Conservation (phyloP, 371 early-diverging fungal species). For the Mortierella sp. region DNA sequence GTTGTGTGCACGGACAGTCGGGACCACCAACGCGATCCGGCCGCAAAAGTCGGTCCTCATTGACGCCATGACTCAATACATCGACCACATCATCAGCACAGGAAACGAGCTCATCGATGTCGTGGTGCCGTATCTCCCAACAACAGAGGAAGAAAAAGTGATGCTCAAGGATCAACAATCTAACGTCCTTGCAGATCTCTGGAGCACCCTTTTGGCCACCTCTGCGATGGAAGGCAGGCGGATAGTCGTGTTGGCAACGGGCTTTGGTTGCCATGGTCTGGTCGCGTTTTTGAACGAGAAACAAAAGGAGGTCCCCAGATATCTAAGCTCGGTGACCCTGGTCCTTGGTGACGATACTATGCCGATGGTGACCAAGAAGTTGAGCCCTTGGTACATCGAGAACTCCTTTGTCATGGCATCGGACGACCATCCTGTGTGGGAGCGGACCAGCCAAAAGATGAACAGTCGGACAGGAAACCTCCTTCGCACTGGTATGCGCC, state of each 20-base stretch:
- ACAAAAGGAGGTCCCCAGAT: conserved; percentile 41
- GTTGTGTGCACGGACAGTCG: conserved; percentile 29
- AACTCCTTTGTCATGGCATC: conserved; percentile 50
- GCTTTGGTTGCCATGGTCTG: conserved; percentile 52
- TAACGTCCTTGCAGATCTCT: conserved; percentile 35
- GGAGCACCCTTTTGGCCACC: conserved; percentile 46
- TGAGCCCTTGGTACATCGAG: conserved; percentile 48
- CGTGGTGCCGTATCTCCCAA: conserved; percentile 43
- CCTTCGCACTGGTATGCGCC: conserved; percentile 40
- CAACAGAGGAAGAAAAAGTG: conserved; percentile 41
- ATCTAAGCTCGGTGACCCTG: conserved; percentile 39
- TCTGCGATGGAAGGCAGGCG: conserved; percentile 39
- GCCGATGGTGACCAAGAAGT: conserved; percentile 46
- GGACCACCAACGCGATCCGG: conserved; percentile 25
- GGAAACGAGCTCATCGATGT: conserved; percentile 48
- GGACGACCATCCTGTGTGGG: conserved; percentile 46
- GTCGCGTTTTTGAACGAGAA: conserved; percentile 51
- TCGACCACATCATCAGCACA: conserved; percentile 36
- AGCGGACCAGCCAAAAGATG: conserved; percentile 31
- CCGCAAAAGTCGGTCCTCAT: conserved; percentile 43
- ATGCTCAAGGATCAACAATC: conserved; percentile 39
- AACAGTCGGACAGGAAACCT: conserved; percentile 47
- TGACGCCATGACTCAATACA: conserved; percentile 33
- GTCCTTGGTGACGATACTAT: conserved; percentile 37
- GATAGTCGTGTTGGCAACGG: conserved; percentile 43